Conservation (phyloP, 2,329 filamentous ascomycete species). For the Calonectria ilicicola region DNA sequence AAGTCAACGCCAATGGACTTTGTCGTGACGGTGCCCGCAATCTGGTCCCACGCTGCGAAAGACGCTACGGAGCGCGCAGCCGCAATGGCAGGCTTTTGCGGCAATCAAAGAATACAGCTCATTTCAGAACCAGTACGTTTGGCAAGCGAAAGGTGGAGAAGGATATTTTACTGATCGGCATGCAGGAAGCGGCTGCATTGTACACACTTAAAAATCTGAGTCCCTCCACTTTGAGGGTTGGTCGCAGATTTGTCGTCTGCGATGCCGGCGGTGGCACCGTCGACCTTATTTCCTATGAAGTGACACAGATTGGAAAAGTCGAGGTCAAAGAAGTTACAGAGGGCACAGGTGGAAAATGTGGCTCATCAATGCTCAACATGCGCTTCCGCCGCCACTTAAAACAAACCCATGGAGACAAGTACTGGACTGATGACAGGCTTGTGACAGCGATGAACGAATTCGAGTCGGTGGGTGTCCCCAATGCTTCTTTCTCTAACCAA, state of each 20-base stretch:
- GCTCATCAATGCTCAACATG: constrained; percentile 62
- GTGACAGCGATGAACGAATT: constrained; percentile 57
- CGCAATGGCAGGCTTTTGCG: constrained; percentile 53
- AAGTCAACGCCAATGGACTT: constrained; percentile 62
- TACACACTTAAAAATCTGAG: constrained; percentile 60
- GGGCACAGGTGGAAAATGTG: constrained; percentile 62
- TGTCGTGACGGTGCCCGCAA: constrained; percentile 68
- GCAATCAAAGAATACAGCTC: constrained; percentile 57
- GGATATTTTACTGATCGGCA: constrained; percentile 26
- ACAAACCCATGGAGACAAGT: constrained; percentile 55
- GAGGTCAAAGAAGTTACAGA: constrained; percentile 62
- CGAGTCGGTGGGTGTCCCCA: constrained; percentile 52
- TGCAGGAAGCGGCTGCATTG: constrained; percentile 62
- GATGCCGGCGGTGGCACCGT: constrained; percentile 68
- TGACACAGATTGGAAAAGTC: constrained; percentile 55
- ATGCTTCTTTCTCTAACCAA: constrained; percentile 49
- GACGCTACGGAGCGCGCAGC: constrained; percentile 58
- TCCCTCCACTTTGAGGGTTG: constrained; percentile 54
- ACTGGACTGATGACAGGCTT: constrained; percentile 56
- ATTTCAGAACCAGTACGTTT: constrained; percentile 61
- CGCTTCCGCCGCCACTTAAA: constrained; percentile 59
- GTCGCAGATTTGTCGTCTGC: constrained; percentile 64
- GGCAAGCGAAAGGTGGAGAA: not conserved
- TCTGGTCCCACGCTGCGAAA: constrained; percentile 68
- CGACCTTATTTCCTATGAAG: constrained; percentile 65